phyloP scores from a whole-genome alignment of 2,329 filamentous ascomycete species.

The Talaromyces atroroseus region DNA sequence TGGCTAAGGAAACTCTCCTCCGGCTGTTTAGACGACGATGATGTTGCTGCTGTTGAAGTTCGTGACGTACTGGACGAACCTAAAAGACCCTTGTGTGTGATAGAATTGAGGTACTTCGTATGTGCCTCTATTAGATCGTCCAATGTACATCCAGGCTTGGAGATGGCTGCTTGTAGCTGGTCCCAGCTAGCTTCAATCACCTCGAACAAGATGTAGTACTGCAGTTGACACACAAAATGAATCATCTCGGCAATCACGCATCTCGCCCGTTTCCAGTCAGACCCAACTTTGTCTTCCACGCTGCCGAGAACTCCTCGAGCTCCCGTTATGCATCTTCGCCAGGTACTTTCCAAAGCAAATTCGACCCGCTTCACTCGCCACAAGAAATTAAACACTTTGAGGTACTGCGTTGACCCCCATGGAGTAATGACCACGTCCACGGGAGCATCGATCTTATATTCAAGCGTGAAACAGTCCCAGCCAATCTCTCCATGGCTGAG shows the following conservation, averaged over 20 bases:
- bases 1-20: constrained; percentile 84
- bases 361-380: constrained; percentile 98
- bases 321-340: constrained; percentile 94
- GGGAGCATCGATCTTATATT: constrained; percentile 96
- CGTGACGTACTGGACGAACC: constrained; percentile 48
- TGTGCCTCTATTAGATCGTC: constrained; percentile 94
- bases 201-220: constrained; percentile 98
- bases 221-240: constrained; percentile 92
- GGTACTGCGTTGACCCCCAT: constrained; percentile 90
- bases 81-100: constrained; percentile 91
- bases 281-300: constrained; percentile 64
- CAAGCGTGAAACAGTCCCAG: constrained; percentile 98
- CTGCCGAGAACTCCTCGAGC: constrained; percentile 82
- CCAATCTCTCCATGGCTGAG: constrained; percentile 94
- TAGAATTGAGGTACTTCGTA: constrained; percentile 81
- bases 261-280: constrained; percentile 85
- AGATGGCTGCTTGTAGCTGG: constrained; percentile 75
- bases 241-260: constrained; percentile 96
- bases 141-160: constrained; percentile 79
- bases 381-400: constrained; percentile 98
- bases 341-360: constrained; percentile 83
- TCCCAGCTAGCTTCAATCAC: constrained; percentile 97
- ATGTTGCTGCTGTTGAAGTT: constrained; percentile 20
- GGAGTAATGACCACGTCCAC: constrained; percentile 96
- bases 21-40: constrained; percentile 47